phyloP scores from a whole-genome alignment of 805 yeast species.

The Ogataea corticis region DNA sequence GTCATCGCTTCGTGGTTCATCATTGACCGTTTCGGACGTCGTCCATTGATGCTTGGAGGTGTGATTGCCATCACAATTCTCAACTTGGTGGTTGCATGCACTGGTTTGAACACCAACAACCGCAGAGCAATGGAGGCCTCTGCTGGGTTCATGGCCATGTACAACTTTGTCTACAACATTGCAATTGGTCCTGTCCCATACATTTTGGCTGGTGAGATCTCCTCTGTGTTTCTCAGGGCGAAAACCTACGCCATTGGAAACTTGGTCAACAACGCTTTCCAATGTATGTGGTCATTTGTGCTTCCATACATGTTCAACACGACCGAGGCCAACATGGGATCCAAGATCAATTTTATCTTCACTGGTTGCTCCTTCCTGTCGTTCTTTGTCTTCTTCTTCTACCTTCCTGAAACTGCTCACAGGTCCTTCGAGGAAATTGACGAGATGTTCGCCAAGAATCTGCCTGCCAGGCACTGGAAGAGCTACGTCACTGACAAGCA shows the following conservation, averaged over 20 bases:
- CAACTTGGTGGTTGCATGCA: slow-evolving; percentile 30
- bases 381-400: slow-evolving; percentile 46
- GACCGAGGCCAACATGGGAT: slow-evolving; percentile 44
- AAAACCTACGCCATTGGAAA: slow-evolving; percentile 40
- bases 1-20: slow-evolving; percentile 42
- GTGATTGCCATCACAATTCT: slow-evolving; percentile 26
- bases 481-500: slow-evolving; percentile 1
- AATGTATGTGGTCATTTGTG: slow-evolving; percentile 38
- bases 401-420: slow-evolving; percentile 59
- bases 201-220: slow-evolving; percentile 37
- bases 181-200: slow-evolving; percentile 34
- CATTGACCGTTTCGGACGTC: slow-evolving; percentile 42
- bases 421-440: slow-evolving; percentile 65
- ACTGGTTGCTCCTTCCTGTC: slow-evolving; percentile 38
- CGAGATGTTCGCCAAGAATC: slow-evolving; percentile 43
- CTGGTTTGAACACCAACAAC: slow-evolving; percentile 23
- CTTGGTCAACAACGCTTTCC: slow-evolving; percentile 34
- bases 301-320: slow-evolving; percentile 54
- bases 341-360: slow-evolving; percentile 51
- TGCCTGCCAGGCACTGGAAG: slow-evolving; percentile 31
- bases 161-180: slow-evolving; percentile 28
- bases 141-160: slow-evolving; percentile 26
- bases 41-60: slow-evolving; percentile 32
- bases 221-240: slow-evolving; percentile 41
- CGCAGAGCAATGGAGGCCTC: slow-evolving; percentile 32